phyloP scores from a whole-genome alignment of 2,329 filamentous ascomycete species.

The Dactylonectria estremocensis region DNA sequence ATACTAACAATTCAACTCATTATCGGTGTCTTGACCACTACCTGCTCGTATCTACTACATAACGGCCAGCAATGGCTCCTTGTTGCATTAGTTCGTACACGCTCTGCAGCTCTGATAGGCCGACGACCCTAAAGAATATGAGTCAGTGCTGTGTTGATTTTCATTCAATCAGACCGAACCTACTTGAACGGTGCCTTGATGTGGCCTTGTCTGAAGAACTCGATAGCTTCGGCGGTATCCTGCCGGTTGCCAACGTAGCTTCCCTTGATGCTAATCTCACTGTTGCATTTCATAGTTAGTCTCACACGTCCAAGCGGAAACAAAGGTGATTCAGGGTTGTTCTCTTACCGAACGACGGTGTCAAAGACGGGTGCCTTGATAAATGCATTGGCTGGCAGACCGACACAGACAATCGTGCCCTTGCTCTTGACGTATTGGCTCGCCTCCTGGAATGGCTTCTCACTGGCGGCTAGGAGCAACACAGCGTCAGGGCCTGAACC shows the following conservation, averaged over 20 bases:
- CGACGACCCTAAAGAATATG: no score
- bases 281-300: no score
- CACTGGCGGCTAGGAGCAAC: conserved; percentile 23
- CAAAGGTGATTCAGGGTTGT: no score
- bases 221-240: conserved; percentile 23
- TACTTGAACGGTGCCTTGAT: conserved; percentile 26
- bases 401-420: conserved; percentile 26
- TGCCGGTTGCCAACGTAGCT: conserved; percentile 27
- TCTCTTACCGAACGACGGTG: conserved; percentile 16
- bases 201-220: conserved; percentile 21
- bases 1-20: no score
- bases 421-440: conserved; percentile 27
- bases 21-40: no score
- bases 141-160: no score
- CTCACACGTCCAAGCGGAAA: no score
- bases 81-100: no score
- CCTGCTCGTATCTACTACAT: no score
- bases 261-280: conserved; percentile 25
- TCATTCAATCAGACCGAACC: no score
- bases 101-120: no score
- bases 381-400: conserved; percentile 27
- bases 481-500: conserved; percentile 24
- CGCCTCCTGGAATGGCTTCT: conserved; percentile 25
- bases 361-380: conserved; percentile 27
- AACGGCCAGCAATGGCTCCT: no score